Conservation (phyloP, 2,329 filamentous ascomycete species). For the Tolypocladium tropicale region DNA sequence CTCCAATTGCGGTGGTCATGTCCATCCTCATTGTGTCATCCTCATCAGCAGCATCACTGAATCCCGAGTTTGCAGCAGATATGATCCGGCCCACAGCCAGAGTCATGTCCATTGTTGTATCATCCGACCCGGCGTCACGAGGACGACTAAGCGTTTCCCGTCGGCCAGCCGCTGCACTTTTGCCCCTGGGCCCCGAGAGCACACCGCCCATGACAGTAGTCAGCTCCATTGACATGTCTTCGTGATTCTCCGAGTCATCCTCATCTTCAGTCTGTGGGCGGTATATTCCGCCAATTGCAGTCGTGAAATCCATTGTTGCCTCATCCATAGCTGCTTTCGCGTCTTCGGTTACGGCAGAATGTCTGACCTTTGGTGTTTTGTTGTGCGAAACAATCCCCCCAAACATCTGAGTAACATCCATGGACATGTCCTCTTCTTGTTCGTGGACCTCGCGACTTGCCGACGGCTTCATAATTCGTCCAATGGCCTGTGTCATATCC, state of each 20-base stretch:
- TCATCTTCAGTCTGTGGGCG: constrained; percentile 19
- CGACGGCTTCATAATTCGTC: constrained; percentile 38
- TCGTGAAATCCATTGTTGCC: constrained; percentile 69
- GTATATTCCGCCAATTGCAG: constrained; percentile 62
- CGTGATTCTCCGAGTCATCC: constrained; percentile 35
- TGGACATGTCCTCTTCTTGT: constrained; percentile 65
- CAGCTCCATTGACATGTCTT: constrained; percentile 73
- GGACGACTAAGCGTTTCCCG: constrained; percentile 18
- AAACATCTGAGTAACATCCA: constrained; percentile 83
- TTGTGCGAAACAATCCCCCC: constrained; percentile 60
- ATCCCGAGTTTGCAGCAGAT: constrained; percentile 4
- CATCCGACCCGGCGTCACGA: constrained; percentile 17
- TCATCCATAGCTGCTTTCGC: constrained; percentile 31
- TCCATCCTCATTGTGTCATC: constrained; percentile 52
- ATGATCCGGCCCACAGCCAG: constrained; percentile 46
- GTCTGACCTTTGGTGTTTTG: constrained; percentile 3
- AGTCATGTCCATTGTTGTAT: constrained; percentile 44
- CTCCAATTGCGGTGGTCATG: constrained; percentile 53
- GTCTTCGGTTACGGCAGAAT: constrained; percentile 7
- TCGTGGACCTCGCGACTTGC: constrained; percentile 26
- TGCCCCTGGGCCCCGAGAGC: constrained; percentile 22
- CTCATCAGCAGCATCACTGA: constrained; percentile 20
- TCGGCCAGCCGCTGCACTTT: constrained; percentile 11
- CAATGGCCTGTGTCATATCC: constrained; percentile 46
- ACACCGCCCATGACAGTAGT: constrained; percentile 55